Base-by-base conservation (phyloP, 805 yeast species). In the Saccharomyces paradoxus region DNA sequence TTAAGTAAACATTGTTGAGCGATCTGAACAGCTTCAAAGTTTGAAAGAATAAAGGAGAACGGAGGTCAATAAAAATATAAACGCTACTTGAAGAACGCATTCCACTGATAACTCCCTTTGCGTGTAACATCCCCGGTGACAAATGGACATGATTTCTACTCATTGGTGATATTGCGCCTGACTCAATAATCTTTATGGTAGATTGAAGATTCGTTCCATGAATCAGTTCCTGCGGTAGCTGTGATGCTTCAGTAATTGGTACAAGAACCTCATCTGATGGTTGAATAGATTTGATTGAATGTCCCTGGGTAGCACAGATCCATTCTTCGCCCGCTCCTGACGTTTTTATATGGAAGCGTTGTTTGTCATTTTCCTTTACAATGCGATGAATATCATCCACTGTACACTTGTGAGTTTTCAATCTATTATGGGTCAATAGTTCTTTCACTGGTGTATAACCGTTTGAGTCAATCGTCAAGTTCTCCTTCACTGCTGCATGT, bases 241-340 rank as follows among this genome's bases (percentile, higher is more conserved):
- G 74, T 0, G 68, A 72, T 1, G 47, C 50, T 21, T 66, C 56
- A n/a, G 63, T 63, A 48, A 82, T 63, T 41, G 65, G 73, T 49
- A 52, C 65, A 29, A 81, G 68, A 29, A 77, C 75, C 14, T 78
- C 76, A 22, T 73, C 77, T 29, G 74, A 73, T 1, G 70, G 69
- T 7, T 50, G 50, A 0, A 83, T 73, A 0, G 62, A 55, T 32
- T 68, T 65, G 4, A 92, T 71, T 0, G 96, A 83, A 68, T 94
- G 99, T 3, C 99, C 99, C 69, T 94, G 99, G 52, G 85, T 84
- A 3, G 99, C 98, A 65, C 97, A 81, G n/a, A 92, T 81, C 37
- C 60, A 50, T 12, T 57, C 50, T 4, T 55, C 63, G 4, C 61
- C 71, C 5, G 66, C 70, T 9, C 61, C 61, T 4, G 53, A 54